A percentile compares a stretch with the other conserved stretches of the same genome.
Evolutionary conservation across 2,329 filamentous ascomycete species (phyloP).

Genomic region (Fusarium albosuccineum): DNA sequence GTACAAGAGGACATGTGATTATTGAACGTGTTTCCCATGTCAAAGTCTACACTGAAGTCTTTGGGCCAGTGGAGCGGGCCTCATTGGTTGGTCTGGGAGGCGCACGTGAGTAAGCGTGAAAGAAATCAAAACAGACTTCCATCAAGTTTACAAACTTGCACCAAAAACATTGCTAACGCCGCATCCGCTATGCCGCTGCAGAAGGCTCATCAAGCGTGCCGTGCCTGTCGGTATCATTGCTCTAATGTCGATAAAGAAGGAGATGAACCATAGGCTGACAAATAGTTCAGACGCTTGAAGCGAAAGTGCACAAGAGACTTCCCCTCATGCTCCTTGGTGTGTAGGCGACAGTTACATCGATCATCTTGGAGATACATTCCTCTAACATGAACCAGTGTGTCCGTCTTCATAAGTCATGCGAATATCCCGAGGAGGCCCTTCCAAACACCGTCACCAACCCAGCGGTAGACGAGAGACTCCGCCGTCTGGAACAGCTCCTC

Average conservation of each 20-base stretch:
- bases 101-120: too few species aligned
- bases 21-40: too few species aligned
- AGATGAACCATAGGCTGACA: not conserved
- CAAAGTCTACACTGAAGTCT: too few species aligned
- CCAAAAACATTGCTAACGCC: not conserved
- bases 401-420: conserved; percentile 11
- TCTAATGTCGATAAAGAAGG: not conserved
- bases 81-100: too few species aligned
- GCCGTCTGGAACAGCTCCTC: conserved; percentile 5
- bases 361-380: not conserved
- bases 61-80: too few species aligned
- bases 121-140: too few species aligned
- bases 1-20: too few species aligned
- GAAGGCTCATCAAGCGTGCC: conserved; percentile 15
- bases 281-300: conserved; percentile 29
- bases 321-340: conserved; percentile 34
- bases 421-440: conserved; percentile 4
- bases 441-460: not conserved
- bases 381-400: not conserved
- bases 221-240: conserved; percentile 17
- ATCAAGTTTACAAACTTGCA: not conserved
- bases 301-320: conserved; percentile 34
- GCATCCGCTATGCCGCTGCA: not conserved
- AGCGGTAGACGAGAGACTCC: not conserved
- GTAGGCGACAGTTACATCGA: not conserved